Percentiles rank a stretch among this genome's conserved stretches.
phyloP scores from a whole-genome alignment of 495 filamentous ascomycete genomes.

The Schizothecium vesticola region DNA sequence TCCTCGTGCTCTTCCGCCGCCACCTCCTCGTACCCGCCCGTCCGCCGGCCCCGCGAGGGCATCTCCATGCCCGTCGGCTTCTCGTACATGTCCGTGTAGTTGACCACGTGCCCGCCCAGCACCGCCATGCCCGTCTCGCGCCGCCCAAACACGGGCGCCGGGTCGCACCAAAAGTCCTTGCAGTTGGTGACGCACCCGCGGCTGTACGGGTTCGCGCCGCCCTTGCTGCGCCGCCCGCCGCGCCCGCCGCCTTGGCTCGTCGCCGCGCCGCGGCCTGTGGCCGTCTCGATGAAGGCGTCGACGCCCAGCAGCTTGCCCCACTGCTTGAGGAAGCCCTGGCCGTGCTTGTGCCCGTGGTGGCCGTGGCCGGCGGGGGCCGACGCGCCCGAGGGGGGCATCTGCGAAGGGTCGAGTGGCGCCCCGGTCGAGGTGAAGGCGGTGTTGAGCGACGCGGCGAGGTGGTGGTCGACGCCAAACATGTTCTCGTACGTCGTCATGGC shows the following conservation, averaged over 20 bases:
- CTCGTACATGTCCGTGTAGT: slow-evolving; percentile 89
- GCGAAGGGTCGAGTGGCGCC: slow-evolving; percentile 56
- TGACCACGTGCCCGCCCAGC: slow-evolving; percentile 70
- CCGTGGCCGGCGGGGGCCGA: slow-evolving; percentile 24
- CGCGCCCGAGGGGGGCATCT: slow-evolving; percentile 34
- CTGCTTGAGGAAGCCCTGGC: slow-evolving; percentile 61
- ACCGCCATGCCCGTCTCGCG: slow-evolving; percentile 67
- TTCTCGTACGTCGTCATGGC: slow-evolving; percentile 95
- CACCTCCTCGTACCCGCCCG: slow-evolving; percentile 42
- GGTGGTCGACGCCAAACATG: slow-evolving; percentile 67
- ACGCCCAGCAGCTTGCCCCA: slow-evolving; percentile 83
- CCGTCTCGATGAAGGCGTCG: slow-evolving; percentile 84
- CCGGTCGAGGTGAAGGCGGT: slow-evolving; percentile 75
- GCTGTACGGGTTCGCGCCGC: slow-evolving; percentile 67
- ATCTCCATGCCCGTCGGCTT: slow-evolving; percentile 59
- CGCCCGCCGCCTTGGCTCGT: slow-evolving; percentile 41
- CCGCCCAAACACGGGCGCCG: slow-evolving; percentile 71
- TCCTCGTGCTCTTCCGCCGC: slow-evolving; percentile 43
- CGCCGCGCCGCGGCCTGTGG: slow-evolving; percentile 53
- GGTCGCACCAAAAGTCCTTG: slow-evolving; percentile 93
- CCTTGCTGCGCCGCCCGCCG: slow-evolving; percentile 35
- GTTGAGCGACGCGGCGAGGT: slow-evolving; percentile 58
- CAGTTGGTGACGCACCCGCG: slow-evolving; percentile 79
- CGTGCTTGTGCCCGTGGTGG: slow-evolving; percentile 43
- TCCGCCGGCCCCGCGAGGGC: slow-evolving; percentile 21